phyloP scores from a whole-genome alignment of 305 asterid species.

The Nicotiana rustica region DNA sequence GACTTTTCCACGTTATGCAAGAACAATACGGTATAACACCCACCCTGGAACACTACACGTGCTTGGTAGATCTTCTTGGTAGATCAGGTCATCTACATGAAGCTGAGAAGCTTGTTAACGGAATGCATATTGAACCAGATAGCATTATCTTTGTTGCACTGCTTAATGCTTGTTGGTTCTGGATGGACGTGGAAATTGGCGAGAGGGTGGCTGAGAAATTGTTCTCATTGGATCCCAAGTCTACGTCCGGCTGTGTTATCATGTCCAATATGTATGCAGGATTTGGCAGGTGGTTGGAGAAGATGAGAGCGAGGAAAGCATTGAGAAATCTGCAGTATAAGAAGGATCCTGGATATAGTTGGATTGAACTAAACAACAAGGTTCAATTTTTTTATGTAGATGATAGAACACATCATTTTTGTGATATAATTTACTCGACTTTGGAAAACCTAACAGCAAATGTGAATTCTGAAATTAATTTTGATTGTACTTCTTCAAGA shows the following conservation, averaged over 20 bases:
- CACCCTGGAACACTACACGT: conserved; percentile 71
- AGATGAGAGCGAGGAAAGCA: conserved; percentile 53
- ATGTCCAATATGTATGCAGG: conserved; percentile 81
- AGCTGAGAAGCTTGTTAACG: conserved; percentile 68
- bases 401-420: conserved; percentile 51
- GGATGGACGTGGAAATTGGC: conserved; percentile 64
- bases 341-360: conserved; percentile 88
- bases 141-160: conserved; percentile 55
- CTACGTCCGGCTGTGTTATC: conserved; percentile 58
- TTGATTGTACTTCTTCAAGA: conserved; percentile 33
- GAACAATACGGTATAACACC: conserved; percentile 55
- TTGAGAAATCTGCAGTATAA: conserved; percentile 53
- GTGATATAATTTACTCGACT: conserved; percentile 51
- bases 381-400: conserved; percentile 59
- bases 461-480: conserved; percentile 38
- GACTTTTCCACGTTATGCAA: conserved; percentile 61
- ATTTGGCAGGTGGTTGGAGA: conserved; percentile 70
- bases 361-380: conserved; percentile 65
- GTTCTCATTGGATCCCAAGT: conserved; percentile 47
- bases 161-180: conserved; percentile 72
- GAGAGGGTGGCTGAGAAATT: conserved; percentile 63
- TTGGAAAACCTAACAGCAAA: conserved; percentile 50
- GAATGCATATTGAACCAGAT: conserved; percentile 63
- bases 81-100: conserved; percentile 66
- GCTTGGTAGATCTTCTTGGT: conserved; percentile 78